Percentiles rank a stretch among this genome's conserved stretches.
phyloP scores from a whole-genome alignment of 306 rosid species.

The Fragaria nilgerrensis region DNA sequence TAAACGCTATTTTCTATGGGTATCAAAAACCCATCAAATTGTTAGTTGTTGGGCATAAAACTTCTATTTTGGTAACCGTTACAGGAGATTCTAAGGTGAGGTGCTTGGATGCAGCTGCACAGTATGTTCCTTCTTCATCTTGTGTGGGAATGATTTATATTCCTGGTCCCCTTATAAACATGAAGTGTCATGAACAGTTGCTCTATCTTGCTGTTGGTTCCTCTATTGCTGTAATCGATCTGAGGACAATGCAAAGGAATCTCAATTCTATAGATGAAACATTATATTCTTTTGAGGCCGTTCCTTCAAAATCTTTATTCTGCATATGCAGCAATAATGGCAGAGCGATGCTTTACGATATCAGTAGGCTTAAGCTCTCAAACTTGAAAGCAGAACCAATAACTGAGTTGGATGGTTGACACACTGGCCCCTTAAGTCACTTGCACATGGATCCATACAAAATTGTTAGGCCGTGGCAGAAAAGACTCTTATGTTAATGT shows the following conservation, averaged over 20 bases:
- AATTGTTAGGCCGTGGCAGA: conserved; percentile 53
- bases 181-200: conserved; percentile 77
- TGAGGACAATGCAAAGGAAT: conserved; percentile 70
- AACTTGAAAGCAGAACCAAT: conserved; percentile 37
- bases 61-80: conserved; percentile 70
- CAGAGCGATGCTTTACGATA: conserved; percentile 86
- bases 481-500: conserved; percentile 32
- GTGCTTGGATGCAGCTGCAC: conserved; percentile 70
- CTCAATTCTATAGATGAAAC: no score
- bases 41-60: conserved; percentile 75
- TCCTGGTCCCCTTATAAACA: conserved; percentile 52
- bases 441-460: conserved; percentile 71
- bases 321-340: background rate
- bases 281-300: no score
- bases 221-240: conserved; percentile 61
- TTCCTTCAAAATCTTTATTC: no score
- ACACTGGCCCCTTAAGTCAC: conserved; percentile 44
- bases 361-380: conserved; percentile 53
- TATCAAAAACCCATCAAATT: conserved; percentile 69
- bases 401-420: conserved; percentile 75
- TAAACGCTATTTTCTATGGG: conserved; percentile 73
- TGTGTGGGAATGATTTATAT: conserved; percentile 75
- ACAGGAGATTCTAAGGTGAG: conserved; percentile 89
- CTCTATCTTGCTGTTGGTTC: conserved; percentile 66
- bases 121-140: conserved; percentile 62